A percentile compares a stretch with the other conserved stretches of the same genome.
Conservation (phyloP, 495 filamentous ascomycete genomes). For the Trichoderma erinaceum region DNA sequence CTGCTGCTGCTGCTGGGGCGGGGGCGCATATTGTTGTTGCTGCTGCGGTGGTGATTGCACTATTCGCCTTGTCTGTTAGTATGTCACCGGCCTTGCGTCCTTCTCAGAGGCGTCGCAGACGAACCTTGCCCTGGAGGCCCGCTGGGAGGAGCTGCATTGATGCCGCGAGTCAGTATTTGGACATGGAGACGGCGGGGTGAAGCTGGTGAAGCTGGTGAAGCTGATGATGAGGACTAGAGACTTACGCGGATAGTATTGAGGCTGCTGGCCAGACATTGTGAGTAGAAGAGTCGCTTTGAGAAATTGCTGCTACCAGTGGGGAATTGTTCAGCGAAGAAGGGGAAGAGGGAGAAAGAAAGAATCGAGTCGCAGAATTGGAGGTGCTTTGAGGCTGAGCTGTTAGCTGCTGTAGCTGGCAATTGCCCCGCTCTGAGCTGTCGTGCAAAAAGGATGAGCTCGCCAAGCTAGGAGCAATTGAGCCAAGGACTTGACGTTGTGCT, state of each 20-base stretch:
- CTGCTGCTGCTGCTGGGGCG: conserved; percentile 17
- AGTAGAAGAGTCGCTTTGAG: neutral
- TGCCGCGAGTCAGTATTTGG: conserved; percentile 7
- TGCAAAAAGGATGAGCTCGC: no score
- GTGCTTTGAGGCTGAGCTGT: neutral
- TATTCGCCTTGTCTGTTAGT: neutral
- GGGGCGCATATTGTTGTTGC: neutral
- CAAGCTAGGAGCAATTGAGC: no score
- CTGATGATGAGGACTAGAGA: neutral
- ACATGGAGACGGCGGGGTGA: neutral
- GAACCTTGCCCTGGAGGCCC: conserved; percentile 25
- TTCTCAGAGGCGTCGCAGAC: neutral
- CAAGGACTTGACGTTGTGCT: no score
- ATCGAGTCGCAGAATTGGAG: neutral
- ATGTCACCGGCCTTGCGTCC: neutral
- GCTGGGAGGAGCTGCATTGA: conserved; percentile 23
- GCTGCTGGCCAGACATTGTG: conserved; percentile 7
- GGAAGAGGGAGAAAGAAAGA: neutral
- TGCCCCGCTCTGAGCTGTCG: neutral
- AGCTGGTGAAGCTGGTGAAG: neutral
- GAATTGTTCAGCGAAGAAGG: neutral
- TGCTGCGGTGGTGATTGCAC: neutral
- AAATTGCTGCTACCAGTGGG: neutral
- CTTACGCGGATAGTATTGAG: conserved; percentile 1
- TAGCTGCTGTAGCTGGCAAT: neutral